Base-by-base conservation (phyloP, 305 asterid species). In the Fraxinus sp. region DNA sequence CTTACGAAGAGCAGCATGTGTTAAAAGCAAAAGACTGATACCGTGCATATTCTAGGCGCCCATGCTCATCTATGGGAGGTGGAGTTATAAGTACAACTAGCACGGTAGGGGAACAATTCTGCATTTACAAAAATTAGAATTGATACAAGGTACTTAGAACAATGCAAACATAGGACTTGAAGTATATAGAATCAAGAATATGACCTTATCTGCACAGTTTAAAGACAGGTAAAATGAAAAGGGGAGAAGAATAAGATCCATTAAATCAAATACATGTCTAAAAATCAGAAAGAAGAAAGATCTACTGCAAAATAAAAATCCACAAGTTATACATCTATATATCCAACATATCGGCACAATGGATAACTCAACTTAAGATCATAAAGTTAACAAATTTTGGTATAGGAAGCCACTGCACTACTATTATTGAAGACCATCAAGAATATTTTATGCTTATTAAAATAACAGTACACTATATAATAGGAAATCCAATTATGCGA, bases 31-130 rank as follows among this genome's bases (percentile, higher is more conserved):
- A 82, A 72, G 70, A 14, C 13, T 7, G 10, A 59, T 87, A 93
- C 99, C 98, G 87, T 64, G 99, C 99, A 86, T 59, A 88, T 81
- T 85, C 94, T 52, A 80, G 86, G 83, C 98, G 97, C 52, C 98
- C 96, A 73, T 88, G 89, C 49, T 86, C 89, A 90, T 92, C 95
- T 74, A 94, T 59, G 16, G 98, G 98, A 85, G 98, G 99, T 49
- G 98, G 97, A 85, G 96, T 90, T 84, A 95, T 89, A 78, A 95
- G 92, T 87, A 95, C 91, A 49, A 93, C 85, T 39, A 90, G 88
- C 52, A 97, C 85, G 44, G 86, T 79, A 33, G 95, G 89, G 41
- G 96, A 94, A 84, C 86, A 82, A 39, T 83, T 89, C 98, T 95
- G 91, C 82, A 80, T 77, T 78, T 36, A 68, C 73, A 77, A 74